Base-by-base conservation (phyloP, 257 asterid species). In the Haberlea rhodopensis region DNA sequence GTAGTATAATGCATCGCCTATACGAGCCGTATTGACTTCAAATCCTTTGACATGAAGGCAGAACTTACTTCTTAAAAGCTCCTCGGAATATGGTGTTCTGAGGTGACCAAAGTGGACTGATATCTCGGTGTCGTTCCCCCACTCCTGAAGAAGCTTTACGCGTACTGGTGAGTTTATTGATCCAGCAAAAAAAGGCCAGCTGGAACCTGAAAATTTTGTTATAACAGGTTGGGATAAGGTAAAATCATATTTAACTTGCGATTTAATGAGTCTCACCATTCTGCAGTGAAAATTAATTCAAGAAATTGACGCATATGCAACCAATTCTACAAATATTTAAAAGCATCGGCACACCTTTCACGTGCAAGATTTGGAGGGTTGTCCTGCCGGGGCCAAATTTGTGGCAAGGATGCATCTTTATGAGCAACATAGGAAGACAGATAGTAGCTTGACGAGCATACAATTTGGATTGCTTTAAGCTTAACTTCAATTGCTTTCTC, bases 1-100 rank as follows among this genome's bases (percentile, higher is more conserved):
- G 20, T 85, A 79, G 57, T 84, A 86, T 21, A 88, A 45, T 11
- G 96, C 95, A 65, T 91, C 96, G 3, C 91, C 90, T 20, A 84
- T 77, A 15, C 98, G 96, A 57, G 98, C 98, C 6, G 98, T 91
- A 80, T 91, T 91, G 62, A 91, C 94, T 78, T 91, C 96, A 49
- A 70, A 88, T 46, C 98, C 98, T 83, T 91, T 88, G 24, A 87
- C 95, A 53, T 91, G 98, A 71, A 91, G 87, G 80, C 98, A 91
- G 65, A 88, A 91, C 70, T 83, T 91, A 84, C 95, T 91, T 20
- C 43, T 51, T 5, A 83, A 73, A 34, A 88, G 92, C 76, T 72
- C 92, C 28, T 83, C 85, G 0, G 90, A 63, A 48, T 88, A 91
- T 34, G 89, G 68, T 25, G 87, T 83, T n/a, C 62, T 31, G 21